These are phyloP conservation scores for Syzygium grande DNA, from an alignment of 345 rosid species.

Conservation along the genomic window DNA sequence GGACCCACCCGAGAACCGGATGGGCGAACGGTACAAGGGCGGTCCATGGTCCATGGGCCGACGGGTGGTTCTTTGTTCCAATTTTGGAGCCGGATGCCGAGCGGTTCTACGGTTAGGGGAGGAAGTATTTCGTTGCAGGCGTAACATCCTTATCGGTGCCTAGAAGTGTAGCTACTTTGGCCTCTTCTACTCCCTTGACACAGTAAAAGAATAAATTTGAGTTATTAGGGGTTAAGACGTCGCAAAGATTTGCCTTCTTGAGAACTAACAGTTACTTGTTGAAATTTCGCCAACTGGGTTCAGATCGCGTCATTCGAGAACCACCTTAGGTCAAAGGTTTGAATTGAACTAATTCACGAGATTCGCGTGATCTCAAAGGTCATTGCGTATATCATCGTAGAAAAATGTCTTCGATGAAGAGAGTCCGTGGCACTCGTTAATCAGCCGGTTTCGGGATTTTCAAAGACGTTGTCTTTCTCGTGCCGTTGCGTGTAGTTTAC, in stretches of 20 bases:
- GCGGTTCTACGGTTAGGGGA: too few relatives aligned
- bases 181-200: rapidly evolving
- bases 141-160: neutral
- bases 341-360: rapidly evolving
- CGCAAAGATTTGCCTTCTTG: rapidly evolving
- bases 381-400: neutral
- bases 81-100: too few relatives aligned
- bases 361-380: neutral
- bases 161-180: neutral
- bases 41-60: too few relatives aligned
- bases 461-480: neutral
- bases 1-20: too few relatives aligned
- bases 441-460: neutral
- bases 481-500: neutral
- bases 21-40: too few relatives aligned
- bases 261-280: rapidly evolving
- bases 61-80: too few relatives aligned
- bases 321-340: too few relatives aligned
- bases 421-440: rapidly evolving
- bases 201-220: rapidly evolving
- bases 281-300: neutral
- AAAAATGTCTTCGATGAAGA: neutral
- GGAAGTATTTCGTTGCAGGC: neutral
- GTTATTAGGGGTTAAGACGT: neutral
- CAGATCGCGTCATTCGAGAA: neutral